Base-by-base conservation (phyloP, 2,329 filamentous ascomycete genomes). In the Cladophialophora psammophila region DNA sequence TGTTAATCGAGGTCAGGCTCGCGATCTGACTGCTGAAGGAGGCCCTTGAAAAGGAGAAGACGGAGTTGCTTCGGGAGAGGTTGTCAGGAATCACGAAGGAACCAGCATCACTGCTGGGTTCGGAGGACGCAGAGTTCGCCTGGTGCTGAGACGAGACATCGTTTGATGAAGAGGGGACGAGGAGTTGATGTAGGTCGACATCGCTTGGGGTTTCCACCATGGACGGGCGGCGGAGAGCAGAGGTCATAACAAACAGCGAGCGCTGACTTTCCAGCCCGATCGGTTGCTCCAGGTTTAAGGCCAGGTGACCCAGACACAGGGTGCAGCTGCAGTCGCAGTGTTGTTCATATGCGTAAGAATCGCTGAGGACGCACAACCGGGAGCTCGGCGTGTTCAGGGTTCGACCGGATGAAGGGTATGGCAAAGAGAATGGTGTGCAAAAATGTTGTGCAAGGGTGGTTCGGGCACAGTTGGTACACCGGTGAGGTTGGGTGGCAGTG, bases 21-120 rank as follows among this genome's bases (percentile, higher is more conserved):
- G 92, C 92, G 61, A 98, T 87, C 78, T 98, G 95, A 74, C 92
- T 96, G 70, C 93, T 92, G 78, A 99, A 97, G 6, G 94, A 97
- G 38, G 91, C 91, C 53, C 94, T 88, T 1, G 93, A 97, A 66
- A 99, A 86, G 1, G 95, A 97, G 79, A 96, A 97, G 72, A 98
- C 93, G 40, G 94, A 98, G 50, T 91, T 91, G 3, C 93, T 85
- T 12, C 93, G 87, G 26, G 85, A 84, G 7, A 87, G 77, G 63
- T 82, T 78, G 26, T 75, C 73, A 0, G 80, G 79, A 62, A 82
- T 80, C 64, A 82, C 81, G 66, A 80, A 82, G 2, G 80, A 81
- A 60, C 80, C 78, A 3, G 72, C 73, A 68, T 76, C 72, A 53
- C 72, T 73, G 62, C 65, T 67, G 45, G 69, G 65, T 52, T 67